Base-by-base conservation (phyloP, 352 stramenopile genomes). In the Globisporangium solare region DNA sequence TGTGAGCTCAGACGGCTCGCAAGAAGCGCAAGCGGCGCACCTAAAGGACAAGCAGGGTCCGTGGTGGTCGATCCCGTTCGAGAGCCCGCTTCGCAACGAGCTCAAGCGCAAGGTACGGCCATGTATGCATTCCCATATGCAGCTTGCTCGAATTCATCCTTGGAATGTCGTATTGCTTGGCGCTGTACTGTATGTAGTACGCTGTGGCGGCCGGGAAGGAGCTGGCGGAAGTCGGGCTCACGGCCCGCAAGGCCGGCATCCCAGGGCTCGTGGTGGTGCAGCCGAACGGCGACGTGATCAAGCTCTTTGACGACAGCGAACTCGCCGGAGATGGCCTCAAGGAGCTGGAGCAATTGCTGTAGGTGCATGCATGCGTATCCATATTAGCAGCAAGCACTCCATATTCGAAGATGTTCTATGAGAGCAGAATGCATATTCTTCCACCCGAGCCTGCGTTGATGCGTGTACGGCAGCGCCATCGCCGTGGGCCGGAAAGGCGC, bases 1-100 rank as follows among this genome's bases (percentile, higher is more conserved):
- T 63, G 71, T 94, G 6, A 66, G 81, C 45, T 94, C 84, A 32
- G 80, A 94, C 61, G 55, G 60, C 48, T 83, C 73, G 11, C 74
- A 66, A 2, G 60, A 64, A 22, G 82, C 86, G 47, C 81, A 92
- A 18, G 42, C 70, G 3, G 74, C 67, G 15, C 77, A 94, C 54
- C 76, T 92, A 15, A 64, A 67, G 41, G 62, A 86, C 55, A 92
- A 90, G 64, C 84, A 91, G 40, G 79, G 79, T 0, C 49, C 65
- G 12, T 92, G 81, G 81, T 89, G 80, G 75, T 76, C 78, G 72
- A 74, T 88, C 42, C 74, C 81, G 15, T 92, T 83, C 60, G 71
- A 82, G 42, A 73, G 69, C 43, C 51, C 71, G n/a, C 68, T 83
- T 10, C 79, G 80, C 43, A 69, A 84, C 37, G 73, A 79, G 42